Conservation (phyloP, 345 rosid species). For the Mangifera indica region DNA sequence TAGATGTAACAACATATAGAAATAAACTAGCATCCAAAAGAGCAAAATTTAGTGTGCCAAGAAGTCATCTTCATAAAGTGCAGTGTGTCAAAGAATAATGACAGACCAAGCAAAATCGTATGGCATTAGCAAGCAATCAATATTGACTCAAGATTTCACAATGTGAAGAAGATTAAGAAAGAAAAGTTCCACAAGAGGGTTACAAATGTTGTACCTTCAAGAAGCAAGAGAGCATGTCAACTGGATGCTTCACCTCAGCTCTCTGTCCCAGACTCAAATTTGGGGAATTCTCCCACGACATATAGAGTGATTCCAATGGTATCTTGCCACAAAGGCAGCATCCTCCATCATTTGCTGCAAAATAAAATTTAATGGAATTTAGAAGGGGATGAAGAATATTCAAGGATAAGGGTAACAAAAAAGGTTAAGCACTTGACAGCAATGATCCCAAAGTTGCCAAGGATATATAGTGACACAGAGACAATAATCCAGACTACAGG, state of each 20-base stretch:
- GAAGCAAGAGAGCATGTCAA: slow-evolving; percentile 74
- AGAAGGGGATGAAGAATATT: slow-evolving; percentile 12
- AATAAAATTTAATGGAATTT: slow-evolving; percentile 14
- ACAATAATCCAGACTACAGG: not conserved
- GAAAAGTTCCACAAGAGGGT: not conserved
- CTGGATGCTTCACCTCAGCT: slow-evolving; percentile 57
- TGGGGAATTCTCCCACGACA: slow-evolving; percentile 78
- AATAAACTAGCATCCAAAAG: not conserved
- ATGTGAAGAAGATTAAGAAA: not conserved
- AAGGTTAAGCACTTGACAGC: not conserved
- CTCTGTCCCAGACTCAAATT: slow-evolving; percentile 82
- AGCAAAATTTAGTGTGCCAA: not conserved
- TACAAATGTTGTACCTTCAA: slow-evolving; percentile 59
- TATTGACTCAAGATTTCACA: not conserved
- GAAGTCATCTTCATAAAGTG: not conserved
- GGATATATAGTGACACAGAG: not conserved
- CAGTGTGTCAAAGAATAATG: not conserved
- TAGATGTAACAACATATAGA: not conserved
- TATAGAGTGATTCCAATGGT: slow-evolving; percentile 64
- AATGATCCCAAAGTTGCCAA: not conserved
- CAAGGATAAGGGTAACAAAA: not conserved
- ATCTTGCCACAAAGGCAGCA: slow-evolving; percentile 78
- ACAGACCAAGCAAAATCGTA: not conserved
- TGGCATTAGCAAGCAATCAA: slow-evolving; percentile 5
- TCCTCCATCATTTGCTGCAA: slow-evolving; percentile 78